These are phyloP conservation scores for Diacronema lutheri DNA, from an alignment of 78 protist genomes.

Conservation along the genomic window DNA sequence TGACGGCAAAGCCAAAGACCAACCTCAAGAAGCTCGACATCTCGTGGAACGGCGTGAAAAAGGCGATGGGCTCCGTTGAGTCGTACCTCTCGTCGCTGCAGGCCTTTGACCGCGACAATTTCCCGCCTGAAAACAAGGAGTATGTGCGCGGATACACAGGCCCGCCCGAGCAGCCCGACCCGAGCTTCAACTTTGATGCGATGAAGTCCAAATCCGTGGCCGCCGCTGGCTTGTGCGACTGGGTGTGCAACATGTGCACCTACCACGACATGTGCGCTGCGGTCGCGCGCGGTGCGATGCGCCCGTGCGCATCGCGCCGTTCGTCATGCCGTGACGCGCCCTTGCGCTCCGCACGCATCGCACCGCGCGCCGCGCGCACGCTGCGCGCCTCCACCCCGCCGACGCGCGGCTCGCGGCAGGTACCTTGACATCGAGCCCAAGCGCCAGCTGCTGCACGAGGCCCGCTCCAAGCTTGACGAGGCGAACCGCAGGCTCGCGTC, in stretches of 20 bases:
- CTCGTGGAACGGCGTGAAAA: conserved; percentile 64
- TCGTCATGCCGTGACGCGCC: too few species aligned
- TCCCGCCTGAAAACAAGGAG: conserved; percentile 50
- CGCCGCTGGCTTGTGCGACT: conserved; percentile 70
- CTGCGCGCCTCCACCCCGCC: too few species aligned
- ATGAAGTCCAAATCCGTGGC: conserved; percentile 48
- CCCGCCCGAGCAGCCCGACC: conserved; percentile 18
- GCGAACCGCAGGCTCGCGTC: conserved; percentile 23
- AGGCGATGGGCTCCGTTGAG: conserved; percentile 43
- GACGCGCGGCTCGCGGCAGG: too few species aligned
- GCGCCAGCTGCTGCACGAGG: conserved; percentile 37
- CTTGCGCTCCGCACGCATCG: background rate
- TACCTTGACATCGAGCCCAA: conserved; percentile 65
- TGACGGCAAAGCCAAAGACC: background rate
- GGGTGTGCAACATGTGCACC: conserved; percentile 45
- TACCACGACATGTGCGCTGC: too few species aligned
- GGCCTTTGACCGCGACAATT: conserved; percentile 55
- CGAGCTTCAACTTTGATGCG: conserved; percentile 31
- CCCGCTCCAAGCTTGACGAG: conserved; percentile 41
- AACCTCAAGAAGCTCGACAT: background rate
- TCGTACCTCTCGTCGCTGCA: conserved; percentile 34
- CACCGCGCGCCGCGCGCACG: too few species aligned
- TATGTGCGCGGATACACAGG: conserved; percentile 33
- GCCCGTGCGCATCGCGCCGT: conserved; percentile 57
- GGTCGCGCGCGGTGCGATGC: conserved; percentile 61